Percentiles rank a stretch among this genome's conserved stretches.
Evolutionary conservation across 345 rosid species (phyloP).

Genomic region (Corchorus olitorius): DNA sequence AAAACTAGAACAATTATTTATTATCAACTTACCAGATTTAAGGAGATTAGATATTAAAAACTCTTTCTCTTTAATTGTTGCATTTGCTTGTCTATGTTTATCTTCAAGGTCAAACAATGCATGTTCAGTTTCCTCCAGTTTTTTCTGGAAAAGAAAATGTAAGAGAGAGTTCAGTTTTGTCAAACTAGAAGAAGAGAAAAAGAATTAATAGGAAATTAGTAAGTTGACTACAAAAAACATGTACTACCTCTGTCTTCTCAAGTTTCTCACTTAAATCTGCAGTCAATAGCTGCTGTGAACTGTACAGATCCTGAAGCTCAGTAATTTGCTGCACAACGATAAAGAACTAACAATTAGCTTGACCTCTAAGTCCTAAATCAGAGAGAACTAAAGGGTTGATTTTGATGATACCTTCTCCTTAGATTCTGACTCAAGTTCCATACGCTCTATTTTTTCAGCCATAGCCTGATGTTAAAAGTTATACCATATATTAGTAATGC

Average conservation of each 20-base stretch:
- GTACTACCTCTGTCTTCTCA: slow-evolving; percentile 78
- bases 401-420: slow-evolving; percentile 70
- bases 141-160: slow-evolving; percentile 51
- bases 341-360: slow-evolving; percentile 25
- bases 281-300: slow-evolving; percentile 71
- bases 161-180: slow-evolving; percentile 29
- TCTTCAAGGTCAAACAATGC: slow-evolving; percentile 88
- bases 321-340: slow-evolving; percentile 59
- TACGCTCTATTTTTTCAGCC: slow-evolving; percentile 94
- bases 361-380: slow-evolving; percentile 2
- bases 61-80: slow-evolving; percentile 87
- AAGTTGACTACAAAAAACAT: slow-evolving; percentile 5
- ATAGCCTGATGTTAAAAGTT: slow-evolving; percentile 61
- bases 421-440: slow-evolving; percentile 82
- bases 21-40: slow-evolving; percentile 63
- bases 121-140: slow-evolving; percentile 84
- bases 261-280: slow-evolving; percentile 78
- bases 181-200: slow-evolving; percentile 1
- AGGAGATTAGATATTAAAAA: slow-evolving; percentile 86
- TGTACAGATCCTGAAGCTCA: slow-evolving; percentile 89
- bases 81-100: slow-evolving; percentile 91
- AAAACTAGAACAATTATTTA: background rate
- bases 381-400: slow-evolving; percentile 5
- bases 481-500: slow-evolving; percentile 17
- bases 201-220: background rate